phyloP scores from a whole-genome alignment of 2,329 filamentous ascomycete species.

The Dothistroma septosporum region DNA sequence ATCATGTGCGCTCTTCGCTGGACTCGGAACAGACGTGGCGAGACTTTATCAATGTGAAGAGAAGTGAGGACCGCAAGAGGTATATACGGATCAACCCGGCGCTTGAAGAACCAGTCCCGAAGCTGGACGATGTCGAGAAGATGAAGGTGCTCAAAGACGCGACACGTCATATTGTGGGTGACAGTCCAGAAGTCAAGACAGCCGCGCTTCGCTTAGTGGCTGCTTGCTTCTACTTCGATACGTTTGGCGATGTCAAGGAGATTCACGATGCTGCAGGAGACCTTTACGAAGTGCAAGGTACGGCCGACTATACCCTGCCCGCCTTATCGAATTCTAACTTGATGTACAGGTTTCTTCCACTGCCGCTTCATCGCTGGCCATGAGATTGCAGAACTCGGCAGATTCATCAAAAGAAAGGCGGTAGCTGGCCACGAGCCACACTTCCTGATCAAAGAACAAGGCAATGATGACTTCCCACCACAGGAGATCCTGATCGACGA shows the following conservation, averaged over 20 bases:
- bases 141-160: constrained; percentile 7
- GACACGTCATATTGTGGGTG: constrained; percentile 11
- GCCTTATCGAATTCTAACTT: neutral
- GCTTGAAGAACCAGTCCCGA: constrained; percentile 3
- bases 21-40: neutral
- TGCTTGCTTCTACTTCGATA: constrained; percentile 26
- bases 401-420: constrained; percentile 8
- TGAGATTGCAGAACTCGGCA: constrained; percentile 13
- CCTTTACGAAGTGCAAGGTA: neutral
- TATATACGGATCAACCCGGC: constrained; percentile 12
- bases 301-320: neutral
- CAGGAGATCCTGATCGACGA: neutral
- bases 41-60: neutral
- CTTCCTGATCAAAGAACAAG: constrained; percentile 13
- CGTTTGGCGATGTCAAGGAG: constrained; percentile 1
- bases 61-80: neutral
- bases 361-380: constrained; percentile 16
- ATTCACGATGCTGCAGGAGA: neutral
- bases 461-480: constrained; percentile 5
- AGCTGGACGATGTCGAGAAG: constrained; percentile 10
- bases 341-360: constrained; percentile 13
- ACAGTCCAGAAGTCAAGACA: constrained; percentile 15
- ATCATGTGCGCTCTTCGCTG: neutral
- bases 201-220: constrained; percentile 18
- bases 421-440: neutral